Evolutionary conservation across 1,139 yeast genomes (phyloP), one percentile per base, ranked within the genome.

Genomic region (Hansenula lynferdii): DNA sequence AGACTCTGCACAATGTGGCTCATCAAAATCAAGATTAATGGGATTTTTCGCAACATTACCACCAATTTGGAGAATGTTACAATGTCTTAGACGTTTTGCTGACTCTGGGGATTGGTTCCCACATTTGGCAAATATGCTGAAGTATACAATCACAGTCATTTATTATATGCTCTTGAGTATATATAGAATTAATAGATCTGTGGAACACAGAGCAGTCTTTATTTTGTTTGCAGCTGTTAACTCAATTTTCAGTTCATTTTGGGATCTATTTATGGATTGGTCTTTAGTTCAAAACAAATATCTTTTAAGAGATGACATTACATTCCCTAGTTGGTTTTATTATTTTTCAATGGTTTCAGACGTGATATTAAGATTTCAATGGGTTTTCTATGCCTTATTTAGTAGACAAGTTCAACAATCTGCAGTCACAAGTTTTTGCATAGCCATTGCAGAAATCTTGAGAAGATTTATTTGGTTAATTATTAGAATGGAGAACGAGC

Each of bases 181-280:
- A 23, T 90, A 87, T 57, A 75, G 98, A 50, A 84, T 86, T 38
- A 71, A 79, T 30, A 60, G 62, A 12, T 51, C 64, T 0, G 43
- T 55, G 1, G 52, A 57, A 12, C 66, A 75, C 47, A 68, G 82
- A 42, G 74, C 75, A 0, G 68, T 75, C 1, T 85, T 87, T 53
- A 85, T 92, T 22, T 61, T 78, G 1, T 75, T 89, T 65, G 97
- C 96, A 0, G 58, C 74, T 1, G 48, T 85, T 31, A 90, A 92
- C 57, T 80, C 97, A 0, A 42, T 82, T 1, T 77, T 75, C 54
- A 72, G 89, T 22, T 62, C 85, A 0, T 50, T 80, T 11, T 92
- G 98, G 98, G 98, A 92, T 62, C 64, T 94, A 10, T 67, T 87
- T 27, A 87, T 92, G 96, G 98, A 92, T 67, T 94, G 96, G 90